Evolutionary conservation across 441 rosid species (phyloP).

Genomic region (Aquilaria agallochum): DNA sequence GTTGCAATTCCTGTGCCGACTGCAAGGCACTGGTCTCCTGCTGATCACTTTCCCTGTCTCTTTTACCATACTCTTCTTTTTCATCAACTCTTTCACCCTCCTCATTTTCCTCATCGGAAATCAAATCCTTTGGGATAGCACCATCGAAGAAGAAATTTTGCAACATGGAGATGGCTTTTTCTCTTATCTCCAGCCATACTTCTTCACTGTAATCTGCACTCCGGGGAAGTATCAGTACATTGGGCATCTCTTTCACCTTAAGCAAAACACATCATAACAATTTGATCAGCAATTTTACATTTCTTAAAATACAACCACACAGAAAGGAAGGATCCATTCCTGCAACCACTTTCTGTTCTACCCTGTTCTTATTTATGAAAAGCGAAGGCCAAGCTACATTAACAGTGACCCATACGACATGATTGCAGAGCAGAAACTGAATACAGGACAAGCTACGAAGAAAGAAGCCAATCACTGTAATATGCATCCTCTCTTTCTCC

Average conservation of each 20-base stretch:
- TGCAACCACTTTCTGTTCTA: neutral
- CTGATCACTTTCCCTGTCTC: conserved; percentile 38
- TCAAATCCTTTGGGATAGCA: conserved; percentile 56
- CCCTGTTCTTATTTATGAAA: no score
- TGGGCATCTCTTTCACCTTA: conserved; percentile 99
- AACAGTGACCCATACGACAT: no score
- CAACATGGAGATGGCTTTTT: conserved; percentile 79
- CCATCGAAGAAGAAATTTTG: conserved; percentile 85
- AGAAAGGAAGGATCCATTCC: neutral
- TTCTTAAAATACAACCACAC: neutral
- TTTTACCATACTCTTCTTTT: conserved; percentile 30
- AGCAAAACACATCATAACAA: conserved; percentile 15
- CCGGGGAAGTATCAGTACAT: conserved; percentile 92
- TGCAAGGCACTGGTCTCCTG: conserved; percentile 48
- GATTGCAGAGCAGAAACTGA: no score
- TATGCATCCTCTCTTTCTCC: neutral
- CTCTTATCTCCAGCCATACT: conserved; percentile 98
- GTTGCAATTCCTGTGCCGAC: conserved; percentile 40
- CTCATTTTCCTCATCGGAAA: conserved; percentile 79
- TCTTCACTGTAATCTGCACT: conserved; percentile 99
- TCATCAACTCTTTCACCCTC: conserved; percentile 60
- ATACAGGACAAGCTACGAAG: no score
- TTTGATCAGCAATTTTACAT: conserved; percentile 5
- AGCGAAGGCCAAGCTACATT: no score
- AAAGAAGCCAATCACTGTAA: no score